Evolutionary conservation across 345 rosid species (phyloP).

Genomic region (Streptanthus diversifolius): DNA sequence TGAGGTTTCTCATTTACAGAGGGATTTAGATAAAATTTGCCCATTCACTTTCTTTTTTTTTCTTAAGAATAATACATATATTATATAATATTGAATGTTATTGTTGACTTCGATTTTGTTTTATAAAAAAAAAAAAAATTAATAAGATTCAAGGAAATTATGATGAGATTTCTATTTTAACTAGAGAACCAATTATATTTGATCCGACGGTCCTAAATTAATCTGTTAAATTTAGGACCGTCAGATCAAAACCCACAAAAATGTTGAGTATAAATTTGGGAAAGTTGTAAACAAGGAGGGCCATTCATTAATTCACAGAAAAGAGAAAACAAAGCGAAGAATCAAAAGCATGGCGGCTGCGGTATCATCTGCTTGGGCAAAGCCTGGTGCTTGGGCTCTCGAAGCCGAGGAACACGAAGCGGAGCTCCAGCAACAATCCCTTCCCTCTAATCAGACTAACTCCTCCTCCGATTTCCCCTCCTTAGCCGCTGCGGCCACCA

Average conservation of each 20-base stretch:
- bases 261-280: neutral
- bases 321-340: neutral
- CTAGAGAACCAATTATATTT: too few species aligned
- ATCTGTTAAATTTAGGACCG: conserved; percentile 23
- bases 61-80: too few species aligned
- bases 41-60: too few species aligned
- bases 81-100: neutral
- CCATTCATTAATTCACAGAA: conserved; percentile 12
- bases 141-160: too few species aligned
- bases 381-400: conserved; percentile 95
- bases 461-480: conserved; percentile 57
- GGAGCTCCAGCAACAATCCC: conserved; percentile 43
- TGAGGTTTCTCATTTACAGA: neutral
- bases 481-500: conserved; percentile 55
- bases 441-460: neutral
- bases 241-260: conserved; percentile 37
- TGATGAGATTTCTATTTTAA: too few species aligned
- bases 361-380: conserved; percentile 82
- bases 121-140: too few species aligned
- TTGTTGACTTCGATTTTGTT: neutral
- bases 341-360: conserved; percentile 67
- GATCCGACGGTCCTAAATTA: too few species aligned
- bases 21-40: too few species aligned
- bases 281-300: neutral
- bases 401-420: conserved; percentile 83